phyloP scores from a whole-genome alignment of 495 filamentous ascomycete genomes.

The Hypoxylon crocopeplum region DNA sequence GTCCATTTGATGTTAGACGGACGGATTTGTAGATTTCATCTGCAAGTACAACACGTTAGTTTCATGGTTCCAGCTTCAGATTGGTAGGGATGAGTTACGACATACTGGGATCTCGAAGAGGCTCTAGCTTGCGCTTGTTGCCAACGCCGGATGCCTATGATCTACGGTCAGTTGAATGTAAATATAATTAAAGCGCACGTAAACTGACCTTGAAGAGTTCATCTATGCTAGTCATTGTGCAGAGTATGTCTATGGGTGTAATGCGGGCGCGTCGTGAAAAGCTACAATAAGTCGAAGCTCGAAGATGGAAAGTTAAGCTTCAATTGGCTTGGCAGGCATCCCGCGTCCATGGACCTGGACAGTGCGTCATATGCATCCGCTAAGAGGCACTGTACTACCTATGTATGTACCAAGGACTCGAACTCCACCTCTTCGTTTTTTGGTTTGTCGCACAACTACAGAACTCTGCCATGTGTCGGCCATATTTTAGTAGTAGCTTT shows the following conservation, averaged over 20 bases:
- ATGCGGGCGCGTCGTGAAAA: background rate
- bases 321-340: background rate
- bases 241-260: background rate
- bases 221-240: constrained; percentile 76
- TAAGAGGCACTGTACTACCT: too few relatives aligned
- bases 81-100: too few relatives aligned
- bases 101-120: constrained; percentile 73
- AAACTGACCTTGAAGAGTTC: constrained; percentile 80
- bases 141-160: constrained; percentile 60
- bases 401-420: too few relatives aligned
- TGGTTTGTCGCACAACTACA: too few relatives aligned
- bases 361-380: too few relatives aligned
- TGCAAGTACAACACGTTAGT: constrained; percentile 38
- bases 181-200: background rate
- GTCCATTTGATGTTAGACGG: constrained; percentile 66
- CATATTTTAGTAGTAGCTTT: too few relatives aligned
- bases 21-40: constrained; percentile 87
- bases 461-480: too few relatives aligned
- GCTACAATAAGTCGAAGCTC: too few relatives aligned
- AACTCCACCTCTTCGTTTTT: too few relatives aligned
- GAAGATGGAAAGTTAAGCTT: too few relatives aligned
- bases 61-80: too few relatives aligned
- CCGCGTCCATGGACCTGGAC: too few relatives aligned
- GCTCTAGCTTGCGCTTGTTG: constrained; percentile 80
- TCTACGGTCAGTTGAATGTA: constrained; percentile 24